Conservation (phyloP, 202 grass and related monocot species). For the Carex sylvatica region DNA sequence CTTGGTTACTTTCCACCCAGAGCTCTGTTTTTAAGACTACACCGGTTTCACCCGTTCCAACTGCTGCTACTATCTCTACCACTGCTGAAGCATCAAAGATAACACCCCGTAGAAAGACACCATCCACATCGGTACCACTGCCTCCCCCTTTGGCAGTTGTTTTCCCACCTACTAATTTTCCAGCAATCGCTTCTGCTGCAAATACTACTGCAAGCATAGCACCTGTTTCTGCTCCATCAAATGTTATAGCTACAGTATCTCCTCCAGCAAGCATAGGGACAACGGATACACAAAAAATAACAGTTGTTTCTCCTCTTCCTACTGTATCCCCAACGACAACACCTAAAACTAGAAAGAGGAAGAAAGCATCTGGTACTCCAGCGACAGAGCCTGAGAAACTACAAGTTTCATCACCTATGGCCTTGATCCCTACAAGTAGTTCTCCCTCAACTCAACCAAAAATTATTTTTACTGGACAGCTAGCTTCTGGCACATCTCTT, state of each 20-base stretch:
- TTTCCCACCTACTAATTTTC: conserved; percentile 36
- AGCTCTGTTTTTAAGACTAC: conserved; percentile 24
- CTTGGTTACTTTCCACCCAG: conserved; percentile 40
- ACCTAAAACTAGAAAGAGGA: conserved; percentile 90
- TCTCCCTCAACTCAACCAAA: conserved; percentile 31
- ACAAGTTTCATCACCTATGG: conserved; percentile 34
- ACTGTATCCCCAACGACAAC: conserved; percentile 31
- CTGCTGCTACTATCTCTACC: conserved; percentile 32
- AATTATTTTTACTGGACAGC: conserved; percentile 47
- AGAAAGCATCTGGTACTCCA: conserved; percentile 60
- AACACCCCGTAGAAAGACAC: conserved; percentile 40
- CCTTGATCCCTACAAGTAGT: conserved; percentile 50
- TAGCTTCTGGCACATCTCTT: conserved; percentile 32
- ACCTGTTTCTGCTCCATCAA: conserved; percentile 36
- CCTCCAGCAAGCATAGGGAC: conserved; percentile 10
- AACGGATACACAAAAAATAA: conserved; percentile 52
- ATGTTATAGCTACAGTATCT: conserved; percentile 8
- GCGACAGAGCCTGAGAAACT: conserved; percentile 40
- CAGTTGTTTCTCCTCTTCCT: conserved; percentile 44
- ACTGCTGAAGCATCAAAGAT: conserved; percentile 59
- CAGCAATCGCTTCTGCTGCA: not conserved
- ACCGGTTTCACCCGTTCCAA: conserved; percentile 8
- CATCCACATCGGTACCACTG: conserved; percentile 4
- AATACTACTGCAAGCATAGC: not conserved
- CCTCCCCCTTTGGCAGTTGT: conserved; percentile 42